Evolutionary conservation across 1,284 basidiomycete genomes (phyloP), one percentile per base, ranked within the genome.

Genomic region (Ganoderma sinense): DNA sequence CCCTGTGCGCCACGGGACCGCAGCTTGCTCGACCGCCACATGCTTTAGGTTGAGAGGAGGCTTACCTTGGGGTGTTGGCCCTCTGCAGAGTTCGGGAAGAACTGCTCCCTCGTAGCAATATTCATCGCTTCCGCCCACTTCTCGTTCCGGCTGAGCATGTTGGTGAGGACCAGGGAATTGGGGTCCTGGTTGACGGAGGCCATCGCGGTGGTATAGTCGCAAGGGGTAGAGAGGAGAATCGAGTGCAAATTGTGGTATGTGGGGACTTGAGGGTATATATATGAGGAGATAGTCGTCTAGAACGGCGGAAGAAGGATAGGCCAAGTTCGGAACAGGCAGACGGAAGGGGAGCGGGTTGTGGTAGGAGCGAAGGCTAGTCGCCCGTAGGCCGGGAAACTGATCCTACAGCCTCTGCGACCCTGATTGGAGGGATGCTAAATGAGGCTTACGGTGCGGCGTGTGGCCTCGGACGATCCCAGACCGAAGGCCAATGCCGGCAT

Each of bases 21-120:
- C 39, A 40, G 33, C 55, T 31, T 18, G 6, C 58, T n/a, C 18
- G 58, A 31, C 33, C 53, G 29, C 51, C 55, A 29, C 26, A 29
- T 33, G 58, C 33, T 36, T 20, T 39, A 16, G 4, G 45, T 13
- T 5, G 33, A 36, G 56, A 26, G 36, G 33, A 7, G 56, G 63
- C 82, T 43, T 72, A 90, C 91, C 84, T 93, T 91, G 29, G 95
- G 94, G 0, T 79, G 75, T 79, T 97, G 95, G 11, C 91, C 92
- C 78, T 88, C 80, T 2, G 90, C 88, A 4, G 83, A 86, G 71
- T 87, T 76, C 7, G 81, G 74, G 68, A 95, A 92, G 74, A 95
- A 93, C 18, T 81, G 82, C 1, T 39, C 59, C n/a, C n/a, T 59
- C n/a, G 36, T 40, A 13, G 59, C 59, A 33, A 39, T 23, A 26